These are phyloP conservation scores for Nemania sp. DNA, from an alignment of 2,329 filamentous ascomycete species.

Conservation along the genomic window DNA sequence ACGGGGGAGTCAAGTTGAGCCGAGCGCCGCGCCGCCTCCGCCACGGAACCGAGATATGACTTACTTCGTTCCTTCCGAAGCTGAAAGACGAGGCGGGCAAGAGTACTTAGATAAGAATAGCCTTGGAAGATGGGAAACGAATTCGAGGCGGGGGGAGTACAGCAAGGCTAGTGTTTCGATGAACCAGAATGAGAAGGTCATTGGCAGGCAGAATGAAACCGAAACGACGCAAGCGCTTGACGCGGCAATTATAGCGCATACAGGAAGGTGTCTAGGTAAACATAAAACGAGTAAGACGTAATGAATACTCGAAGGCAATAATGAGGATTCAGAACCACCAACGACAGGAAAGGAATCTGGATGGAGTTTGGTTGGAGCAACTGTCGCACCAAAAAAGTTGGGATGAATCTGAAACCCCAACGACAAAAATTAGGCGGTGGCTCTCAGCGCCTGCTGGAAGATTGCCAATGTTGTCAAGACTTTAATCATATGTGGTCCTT, in stretches of 20 bases:
- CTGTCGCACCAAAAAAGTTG: conserved; percentile 14
- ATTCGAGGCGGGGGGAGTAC: background rate
- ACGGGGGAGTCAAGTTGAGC: background rate
- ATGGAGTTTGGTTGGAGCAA: conserved; percentile 1
- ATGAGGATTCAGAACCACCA: background rate
- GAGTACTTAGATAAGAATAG: no score
- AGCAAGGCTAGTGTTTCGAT: conserved; percentile 5
- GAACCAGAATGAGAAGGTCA: conserved; percentile 20
- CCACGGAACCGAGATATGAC: conserved; percentile 6
- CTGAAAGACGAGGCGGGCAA: no score
- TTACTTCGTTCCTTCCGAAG: conserved; percentile 12
- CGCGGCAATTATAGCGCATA: conserved; percentile 17
- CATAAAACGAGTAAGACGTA: conserved; percentile 5
- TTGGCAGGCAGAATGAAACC: background rate
- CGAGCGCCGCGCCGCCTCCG: conserved; percentile 14
- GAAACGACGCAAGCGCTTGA: conserved; percentile 18
- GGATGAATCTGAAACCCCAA: conserved; percentile 24
- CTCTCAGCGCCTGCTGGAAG: background rate
- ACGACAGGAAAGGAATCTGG: background rate
- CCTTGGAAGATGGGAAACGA: background rate
- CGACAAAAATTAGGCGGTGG: background rate
- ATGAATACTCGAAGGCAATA: background rate
- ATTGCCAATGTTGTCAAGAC: background rate
- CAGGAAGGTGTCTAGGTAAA: conserved; percentile 16
- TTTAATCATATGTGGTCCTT: background rate